Conservation (phyloP, 2,329 filamentous ascomycete genomes). For the Metarhizium anisopliae region DNA sequence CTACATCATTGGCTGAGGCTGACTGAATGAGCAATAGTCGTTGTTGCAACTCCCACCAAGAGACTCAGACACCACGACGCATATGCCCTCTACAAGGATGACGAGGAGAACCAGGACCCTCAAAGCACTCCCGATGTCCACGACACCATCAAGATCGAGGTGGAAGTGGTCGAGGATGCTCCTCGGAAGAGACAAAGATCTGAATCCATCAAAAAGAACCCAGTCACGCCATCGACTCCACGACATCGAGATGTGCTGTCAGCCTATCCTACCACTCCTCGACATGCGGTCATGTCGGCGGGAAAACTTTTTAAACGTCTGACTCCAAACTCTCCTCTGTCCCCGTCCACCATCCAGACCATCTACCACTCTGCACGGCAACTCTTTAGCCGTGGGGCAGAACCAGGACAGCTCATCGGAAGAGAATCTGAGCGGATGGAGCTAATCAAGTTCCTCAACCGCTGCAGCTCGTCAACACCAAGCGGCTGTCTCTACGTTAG, state of each 20-base stretch:
- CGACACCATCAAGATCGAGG: conserved; percentile 33
- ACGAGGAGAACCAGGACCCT: conserved; percentile 59
- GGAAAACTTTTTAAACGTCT: conserved; percentile 68
- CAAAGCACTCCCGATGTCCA: conserved; percentile 11
- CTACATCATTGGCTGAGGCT: conserved; percentile 3
- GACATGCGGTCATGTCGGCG: conserved; percentile 71
- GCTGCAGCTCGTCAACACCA: conserved; percentile 47
- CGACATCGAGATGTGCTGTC: conserved; percentile 72
- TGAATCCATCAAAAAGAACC: conserved; percentile 32
- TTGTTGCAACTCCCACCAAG: conserved; percentile 31
- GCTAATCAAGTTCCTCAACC: conserved; percentile 59
- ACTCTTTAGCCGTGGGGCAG: conserved; percentile 72
- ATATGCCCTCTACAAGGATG: conserved; percentile 29
- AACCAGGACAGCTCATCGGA: conserved; percentile 67
- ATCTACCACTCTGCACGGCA: conserved; percentile 84
- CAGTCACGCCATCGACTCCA: conserved; percentile 63
- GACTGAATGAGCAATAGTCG: conserved; percentile 12
- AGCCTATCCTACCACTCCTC: conserved; percentile 66
- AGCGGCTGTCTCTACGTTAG: conserved; percentile 90
- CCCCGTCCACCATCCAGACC: conserved; percentile 60
- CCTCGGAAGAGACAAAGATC: conserved; percentile 17
- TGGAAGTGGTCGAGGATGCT: conserved; percentile 29
- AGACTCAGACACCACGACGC: conserved; percentile 34
- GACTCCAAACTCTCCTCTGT: conserved; percentile 67
- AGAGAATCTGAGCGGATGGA: conserved; percentile 61